A percentile compares a stretch with the other conserved stretches of the same genome.
phyloP scores from a whole-genome alignment of 768 basidiomycete species.

The Pholiota conissans region DNA sequence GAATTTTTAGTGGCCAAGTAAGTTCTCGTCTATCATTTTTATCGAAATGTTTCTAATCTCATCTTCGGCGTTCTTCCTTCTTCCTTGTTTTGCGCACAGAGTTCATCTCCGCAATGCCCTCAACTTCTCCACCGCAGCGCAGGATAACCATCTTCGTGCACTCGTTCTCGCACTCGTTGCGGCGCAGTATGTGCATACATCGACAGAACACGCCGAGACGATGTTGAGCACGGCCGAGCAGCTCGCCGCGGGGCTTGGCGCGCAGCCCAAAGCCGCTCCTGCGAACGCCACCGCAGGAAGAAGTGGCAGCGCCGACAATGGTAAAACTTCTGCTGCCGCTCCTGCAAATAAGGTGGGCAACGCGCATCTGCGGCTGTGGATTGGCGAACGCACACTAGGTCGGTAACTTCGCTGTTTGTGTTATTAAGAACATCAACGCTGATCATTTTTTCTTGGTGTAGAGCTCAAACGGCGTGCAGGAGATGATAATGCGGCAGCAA shows the following conservation, averaged over 20 bases:
- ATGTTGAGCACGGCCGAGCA: slow-evolving; percentile 71
- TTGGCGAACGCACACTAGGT: slow-evolving; percentile 71
- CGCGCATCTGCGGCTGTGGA: slow-evolving; percentile 67
- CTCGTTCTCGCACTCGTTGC: slow-evolving; percentile 67
- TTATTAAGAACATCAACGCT: background rate
- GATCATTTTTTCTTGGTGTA: slow-evolving; percentile 20
- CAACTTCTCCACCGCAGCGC: slow-evolving; percentile 51
- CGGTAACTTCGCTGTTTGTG: slow-evolving; percentile 18
- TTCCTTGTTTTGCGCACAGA: slow-evolving; percentile 30
- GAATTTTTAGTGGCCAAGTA: slow-evolving; percentile 69
- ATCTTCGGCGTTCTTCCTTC: no score
- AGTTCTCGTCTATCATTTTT: slow-evolving; percentile 21
- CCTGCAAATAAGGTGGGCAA: slow-evolving; percentile 49
- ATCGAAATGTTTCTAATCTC: no score
- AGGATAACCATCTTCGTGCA: slow-evolving; percentile 75
- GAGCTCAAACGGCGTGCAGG: slow-evolving; percentile 61
- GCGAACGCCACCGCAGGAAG: background rate
- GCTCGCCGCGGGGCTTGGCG: slow-evolving; percentile 70
- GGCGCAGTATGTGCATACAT: slow-evolving; percentile 71
- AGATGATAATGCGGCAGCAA: slow-evolving; percentile 44
- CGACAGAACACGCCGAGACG: slow-evolving; percentile 63
- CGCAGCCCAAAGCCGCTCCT: slow-evolving; percentile 29
- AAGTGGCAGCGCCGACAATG: background rate
- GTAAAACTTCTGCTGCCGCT: background rate
- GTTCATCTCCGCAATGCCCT: slow-evolving; percentile 62